phyloP scores from a whole-genome alignment of 805 yeast species.

The Cyberlindnera mrakii region DNA sequence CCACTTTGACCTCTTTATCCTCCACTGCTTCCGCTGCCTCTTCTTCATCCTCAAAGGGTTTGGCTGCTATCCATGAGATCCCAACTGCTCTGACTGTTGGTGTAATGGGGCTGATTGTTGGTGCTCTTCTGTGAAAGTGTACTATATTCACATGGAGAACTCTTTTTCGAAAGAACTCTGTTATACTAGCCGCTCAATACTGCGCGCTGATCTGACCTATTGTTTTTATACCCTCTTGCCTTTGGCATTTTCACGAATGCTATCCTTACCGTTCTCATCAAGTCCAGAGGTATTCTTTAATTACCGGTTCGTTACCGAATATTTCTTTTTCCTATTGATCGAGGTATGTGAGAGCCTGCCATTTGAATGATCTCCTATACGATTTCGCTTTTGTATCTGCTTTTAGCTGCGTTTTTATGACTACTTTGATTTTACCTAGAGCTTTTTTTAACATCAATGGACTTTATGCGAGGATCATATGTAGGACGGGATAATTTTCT shows the following conservation, averaged over 20 bases:
- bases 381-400: background rate
- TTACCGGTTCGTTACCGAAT: constrained; percentile 1
- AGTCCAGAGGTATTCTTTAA: constrained; percentile 1
- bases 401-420: background rate
- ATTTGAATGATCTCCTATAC: background rate
- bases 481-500: background rate
- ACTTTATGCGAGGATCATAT: background rate
- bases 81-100: constrained; percentile 25
- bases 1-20: constrained; percentile 18
- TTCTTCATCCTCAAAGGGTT: constrained; percentile 28
- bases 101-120: constrained; percentile 22
- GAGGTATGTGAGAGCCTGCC: background rate
- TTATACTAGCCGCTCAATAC: background rate
- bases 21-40: constrained; percentile 19
- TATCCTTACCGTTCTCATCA: background rate
- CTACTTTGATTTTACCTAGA: background rate
- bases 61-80: constrained; percentile 21
- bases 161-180: background rate
- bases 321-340: background rate
- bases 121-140: constrained; percentile 20
- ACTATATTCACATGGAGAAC: background rate
- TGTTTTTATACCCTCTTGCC: background rate
- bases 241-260: background rate
- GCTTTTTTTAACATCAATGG: background rate
- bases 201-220: background rate